Conservation (phyloP, 768 basidiomycete species). For the Calocera cornea region DNA sequence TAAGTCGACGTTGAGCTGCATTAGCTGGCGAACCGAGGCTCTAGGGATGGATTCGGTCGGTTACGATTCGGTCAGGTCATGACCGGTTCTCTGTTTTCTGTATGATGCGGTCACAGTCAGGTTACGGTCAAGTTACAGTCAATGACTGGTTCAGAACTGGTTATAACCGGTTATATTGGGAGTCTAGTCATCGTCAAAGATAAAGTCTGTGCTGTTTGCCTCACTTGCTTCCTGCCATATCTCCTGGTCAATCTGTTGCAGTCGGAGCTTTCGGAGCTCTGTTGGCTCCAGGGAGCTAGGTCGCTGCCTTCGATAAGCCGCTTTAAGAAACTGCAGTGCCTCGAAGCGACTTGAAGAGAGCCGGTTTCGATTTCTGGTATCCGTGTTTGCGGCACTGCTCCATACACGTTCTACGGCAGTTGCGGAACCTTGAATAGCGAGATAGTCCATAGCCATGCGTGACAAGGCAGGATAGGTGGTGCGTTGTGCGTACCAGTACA, state of each 20-base stretch:
- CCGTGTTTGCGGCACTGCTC: neutral
- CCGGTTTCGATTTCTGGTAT: neutral
- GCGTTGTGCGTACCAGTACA: neutral
- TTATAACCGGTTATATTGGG: too few species aligned
- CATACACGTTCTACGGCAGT: neutral
- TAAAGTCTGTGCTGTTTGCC: too few species aligned
- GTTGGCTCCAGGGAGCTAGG: too few species aligned
- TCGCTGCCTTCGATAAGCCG: neutral
- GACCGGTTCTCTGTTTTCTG: too few species aligned
- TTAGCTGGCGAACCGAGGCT: neutral
- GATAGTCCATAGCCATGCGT: neutral
- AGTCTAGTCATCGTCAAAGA: too few species aligned
- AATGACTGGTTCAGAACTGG: too few species aligned
- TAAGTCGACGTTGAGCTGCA: neutral
- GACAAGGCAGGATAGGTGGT: neutral
- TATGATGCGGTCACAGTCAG: too few species aligned
- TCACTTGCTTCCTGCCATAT: too few species aligned
- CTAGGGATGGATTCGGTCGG: neutral
- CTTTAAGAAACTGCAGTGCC: neutral
- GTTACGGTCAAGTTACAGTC: too few species aligned
- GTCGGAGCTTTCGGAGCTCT: too few species aligned
- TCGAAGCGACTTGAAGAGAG: neutral
- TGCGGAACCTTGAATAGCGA: neutral
- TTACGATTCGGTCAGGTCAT: slow-evolving; percentile 4
- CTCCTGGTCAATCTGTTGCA: too few species aligned